These are phyloP conservation scores for Penicillium hesseltinei DNA, from an alignment of 2,329 filamentous ascomycete species.

Conservation along the genomic window DNA sequence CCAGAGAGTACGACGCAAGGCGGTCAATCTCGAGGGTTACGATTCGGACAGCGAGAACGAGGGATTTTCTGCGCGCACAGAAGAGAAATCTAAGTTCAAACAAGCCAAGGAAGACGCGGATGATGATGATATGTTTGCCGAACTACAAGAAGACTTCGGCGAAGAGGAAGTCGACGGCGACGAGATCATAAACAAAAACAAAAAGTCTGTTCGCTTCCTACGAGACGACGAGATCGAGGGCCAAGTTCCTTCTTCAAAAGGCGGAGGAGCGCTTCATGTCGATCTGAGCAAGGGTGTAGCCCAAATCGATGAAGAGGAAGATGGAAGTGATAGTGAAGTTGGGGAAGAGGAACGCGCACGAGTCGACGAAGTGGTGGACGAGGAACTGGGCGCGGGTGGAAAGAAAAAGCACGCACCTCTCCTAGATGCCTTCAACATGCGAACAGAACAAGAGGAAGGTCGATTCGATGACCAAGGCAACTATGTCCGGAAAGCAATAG, in stretches of 20 bases:
- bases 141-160: constrained; percentile 58
- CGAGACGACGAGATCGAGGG: constrained; percentile 70
- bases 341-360: constrained; percentile 69
- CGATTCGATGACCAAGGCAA: constrained; percentile 89
- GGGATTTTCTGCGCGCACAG: constrained; percentile 74
- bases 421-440: constrained; percentile 95
- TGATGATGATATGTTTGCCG: constrained; percentile 79
- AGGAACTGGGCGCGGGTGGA: constrained; percentile 84
- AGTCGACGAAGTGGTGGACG: constrained; percentile 73
- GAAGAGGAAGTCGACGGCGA: constrained; percentile 54
- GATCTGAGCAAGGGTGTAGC: constrained; percentile 54
- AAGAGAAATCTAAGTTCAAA: constrained; percentile 52
- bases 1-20: constrained; percentile 79
- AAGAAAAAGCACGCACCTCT: constrained; percentile 92
- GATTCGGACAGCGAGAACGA: constrained; percentile 92
- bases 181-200: constrained; percentile 56
- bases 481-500: constrained; percentile 81
- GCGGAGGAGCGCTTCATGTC: constrained; percentile 64
- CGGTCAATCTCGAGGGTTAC: constrained; percentile 95
- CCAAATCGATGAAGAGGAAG: constrained; percentile 63
- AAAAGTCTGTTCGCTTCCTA: constrained; percentile 61
- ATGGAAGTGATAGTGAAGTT: constrained; percentile 56
- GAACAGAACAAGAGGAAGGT: constrained; percentile 84
- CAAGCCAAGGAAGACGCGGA: constrained; percentile 39
- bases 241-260: constrained; percentile 70